Conservation (phyloP, 139 green algal species). For the Chlorella sp. region DNA sequence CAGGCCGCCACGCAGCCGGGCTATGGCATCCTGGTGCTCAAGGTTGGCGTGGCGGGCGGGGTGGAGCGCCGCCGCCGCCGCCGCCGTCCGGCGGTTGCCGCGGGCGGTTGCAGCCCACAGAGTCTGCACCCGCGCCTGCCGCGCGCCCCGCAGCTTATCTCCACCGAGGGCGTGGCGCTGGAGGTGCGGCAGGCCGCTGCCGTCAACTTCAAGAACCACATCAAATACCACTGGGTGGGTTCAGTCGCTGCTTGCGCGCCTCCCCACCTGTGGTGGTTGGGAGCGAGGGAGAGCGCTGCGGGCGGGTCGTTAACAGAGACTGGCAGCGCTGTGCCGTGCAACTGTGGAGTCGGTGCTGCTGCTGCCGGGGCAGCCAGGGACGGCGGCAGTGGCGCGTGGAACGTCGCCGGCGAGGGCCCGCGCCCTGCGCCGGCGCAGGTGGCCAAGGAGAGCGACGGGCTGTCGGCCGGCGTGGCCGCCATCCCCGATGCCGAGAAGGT, state of each 20-base stretch:
- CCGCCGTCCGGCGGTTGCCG: conserved; percentile 8
- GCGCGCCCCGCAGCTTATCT: conserved; percentile 60
- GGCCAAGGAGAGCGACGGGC: conserved; percentile 7
- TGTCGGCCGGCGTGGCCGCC: conserved; percentile 21
- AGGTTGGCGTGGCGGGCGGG: conserved; percentile 49
- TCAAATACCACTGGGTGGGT: conserved; percentile 89
- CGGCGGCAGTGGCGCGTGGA: too few species aligned
- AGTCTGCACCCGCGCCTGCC: not conserved
- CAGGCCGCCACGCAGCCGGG: conserved; percentile 58
- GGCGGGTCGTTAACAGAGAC: too few species aligned
- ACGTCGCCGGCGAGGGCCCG: too few species aligned
- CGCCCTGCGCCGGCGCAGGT: not conserved
- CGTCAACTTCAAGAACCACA: conserved; percentile 97
- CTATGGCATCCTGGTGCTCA: conserved; percentile 75
- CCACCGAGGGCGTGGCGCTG: conserved; percentile 51
- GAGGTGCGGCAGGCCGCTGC: conserved; percentile 88
- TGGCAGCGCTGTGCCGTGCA: too few species aligned
- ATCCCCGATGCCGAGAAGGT: conserved; percentile 67
- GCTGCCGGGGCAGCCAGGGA: too few species aligned
- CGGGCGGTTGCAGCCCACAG: not conserved
- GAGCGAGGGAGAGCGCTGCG: too few species aligned
- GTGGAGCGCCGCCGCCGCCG: not conserved
- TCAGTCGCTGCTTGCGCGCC: too few species aligned
- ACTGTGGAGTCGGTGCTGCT: too few species aligned
- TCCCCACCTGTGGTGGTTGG: too few species aligned